Percentiles rank a stretch among this genome's conserved stretches.
Evolutionary conservation across 2,329 filamentous ascomycete genomes (phyloP).

Genomic region (Hypoxylon sp.): DNA sequence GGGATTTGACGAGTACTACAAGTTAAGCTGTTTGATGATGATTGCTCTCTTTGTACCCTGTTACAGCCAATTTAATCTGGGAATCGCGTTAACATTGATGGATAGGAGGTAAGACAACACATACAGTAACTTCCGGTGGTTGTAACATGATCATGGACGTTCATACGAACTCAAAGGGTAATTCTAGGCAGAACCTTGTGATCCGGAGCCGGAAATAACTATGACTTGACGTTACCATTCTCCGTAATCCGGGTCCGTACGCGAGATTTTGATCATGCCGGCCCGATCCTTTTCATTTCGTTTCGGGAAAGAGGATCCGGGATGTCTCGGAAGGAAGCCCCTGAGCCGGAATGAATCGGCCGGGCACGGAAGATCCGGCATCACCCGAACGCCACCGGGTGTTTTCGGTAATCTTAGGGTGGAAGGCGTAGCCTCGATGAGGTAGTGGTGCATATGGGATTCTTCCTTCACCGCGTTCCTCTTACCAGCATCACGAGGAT

Average conservation of each 20-base stretch:
- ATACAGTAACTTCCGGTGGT: neutral
- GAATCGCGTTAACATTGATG: neutral
- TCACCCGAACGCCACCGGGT: slow-evolving; percentile 36
- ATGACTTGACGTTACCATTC: slow-evolving; percentile 9
- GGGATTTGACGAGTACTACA: neutral
- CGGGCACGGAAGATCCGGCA: slow-evolving; percentile 15
- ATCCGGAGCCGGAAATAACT: neutral
- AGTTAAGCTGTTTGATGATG: neutral
- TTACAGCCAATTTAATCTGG: neutral
- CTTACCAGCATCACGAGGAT: slow-evolving; percentile 8
- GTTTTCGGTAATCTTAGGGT: slow-evolving; percentile 23
- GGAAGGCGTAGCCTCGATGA: neutral
- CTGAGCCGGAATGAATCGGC: slow-evolving; percentile 35
- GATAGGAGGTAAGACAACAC: neutral
- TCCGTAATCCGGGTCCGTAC: slow-evolving; percentile 15
- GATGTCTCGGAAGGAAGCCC: slow-evolving; percentile 23
- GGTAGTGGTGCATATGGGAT: neutral
- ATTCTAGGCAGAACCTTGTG: neutral
- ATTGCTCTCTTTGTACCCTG: neutral
- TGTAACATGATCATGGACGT: neutral
- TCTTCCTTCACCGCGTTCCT: neutral
- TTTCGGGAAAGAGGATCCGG: slow-evolving; percentile 8
- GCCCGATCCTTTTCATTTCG: neutral
- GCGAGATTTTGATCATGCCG: neutral
- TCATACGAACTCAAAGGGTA: neutral